Evolutionary conservation across 225 moss, liverwort and hornwort species (phyloP).

Genomic region (Pseudoscleropodium purum): DNA sequence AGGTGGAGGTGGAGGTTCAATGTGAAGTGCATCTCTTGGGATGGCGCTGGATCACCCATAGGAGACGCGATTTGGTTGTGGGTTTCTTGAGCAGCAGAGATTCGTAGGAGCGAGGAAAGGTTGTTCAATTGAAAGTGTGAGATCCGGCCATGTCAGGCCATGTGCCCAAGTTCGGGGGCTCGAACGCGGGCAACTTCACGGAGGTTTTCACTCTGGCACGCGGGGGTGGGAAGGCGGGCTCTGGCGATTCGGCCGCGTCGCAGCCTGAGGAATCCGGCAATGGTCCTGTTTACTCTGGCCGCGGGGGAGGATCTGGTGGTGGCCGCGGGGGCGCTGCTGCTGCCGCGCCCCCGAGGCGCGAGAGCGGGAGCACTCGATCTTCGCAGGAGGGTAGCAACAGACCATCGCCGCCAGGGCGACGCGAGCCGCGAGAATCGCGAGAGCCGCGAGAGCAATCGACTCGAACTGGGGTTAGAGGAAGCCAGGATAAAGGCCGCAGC

Average conservation of each 20-base stretch:
- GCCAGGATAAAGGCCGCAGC: neutral
- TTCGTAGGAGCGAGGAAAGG: neutral
- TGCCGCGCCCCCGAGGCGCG: neutral
- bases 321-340: neutral
- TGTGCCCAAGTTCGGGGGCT: constrained; percentile 17
- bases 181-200: constrained; percentile 5
- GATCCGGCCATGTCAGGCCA: constrained; percentile 22
- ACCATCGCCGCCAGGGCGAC: neutral
- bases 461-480: neutral
- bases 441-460: neutral
- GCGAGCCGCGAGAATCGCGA: neutral
- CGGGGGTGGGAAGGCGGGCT: constrained; percentile 4
- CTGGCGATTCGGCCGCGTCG: constrained; percentile 1
- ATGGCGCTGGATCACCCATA: constrained; percentile 4
- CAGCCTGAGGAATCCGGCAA: neutral
- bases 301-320: neutral
- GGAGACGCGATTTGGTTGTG: neutral
- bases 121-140: neutral
- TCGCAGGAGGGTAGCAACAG: neutral
- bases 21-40: neutral
- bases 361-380: constrained; percentile 7
- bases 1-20: neutral
- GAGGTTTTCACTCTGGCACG: constrained; percentile 15
- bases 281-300: neutral
- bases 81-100: neutral